Base-by-base conservation (phyloP, 31 red algal genomes). In the Asparagopsis taxiformis region DNA sequence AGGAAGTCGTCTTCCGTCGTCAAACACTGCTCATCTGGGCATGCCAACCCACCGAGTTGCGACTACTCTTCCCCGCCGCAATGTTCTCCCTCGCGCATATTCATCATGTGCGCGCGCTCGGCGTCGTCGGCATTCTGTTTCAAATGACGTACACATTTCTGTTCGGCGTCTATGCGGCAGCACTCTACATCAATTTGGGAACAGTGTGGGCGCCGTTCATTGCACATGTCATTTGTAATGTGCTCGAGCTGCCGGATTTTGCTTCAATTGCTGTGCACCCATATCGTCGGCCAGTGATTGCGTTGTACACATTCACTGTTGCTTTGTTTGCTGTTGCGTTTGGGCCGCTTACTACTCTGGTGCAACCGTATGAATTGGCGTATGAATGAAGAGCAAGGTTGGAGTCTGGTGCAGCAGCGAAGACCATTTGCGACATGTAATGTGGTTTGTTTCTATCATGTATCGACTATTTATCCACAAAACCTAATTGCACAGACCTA, bases 21-120 rank as follows among this genome's bases (percentile, higher is more conserved):
- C 70, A 65, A 6, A 65, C 62, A 3, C 17, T 85, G 22, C 36
- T 82, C 29, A 23, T 82, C 20, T 69, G 63, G 64, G 59, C 63
- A 28, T 70, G 65, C 24, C 55, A 69, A 37, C 23, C 51, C 23
- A 26, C 51, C 25, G 8, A 35, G 23, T 19, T 34, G 17, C 33
- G 68, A 10, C n/a, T 85, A 1, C 13, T 85, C 1, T 65, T 85
- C 22, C 35, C 80, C 2, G 70, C 80, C 15, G 28, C 51, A 5
- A 66, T 85, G 68, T 85, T 85, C 48, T 44, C 80, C n/a, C 24
- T 85, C 23, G 80, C 80, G 16, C 80, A 85, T 55, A 65, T 59
- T 43, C 80, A 85, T 60, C 80, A 85, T 34, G 69, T 55, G 21
- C 9, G 51, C 22, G 30, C 33, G 13, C 36, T 82, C 4, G 53